A percentile compares a stretch with the other conserved stretches of the same genome.
These are phyloP conservation scores for Gossypium laxum DNA, from an alignment of 441 rosid species.

Conservation along the genomic window DNA sequence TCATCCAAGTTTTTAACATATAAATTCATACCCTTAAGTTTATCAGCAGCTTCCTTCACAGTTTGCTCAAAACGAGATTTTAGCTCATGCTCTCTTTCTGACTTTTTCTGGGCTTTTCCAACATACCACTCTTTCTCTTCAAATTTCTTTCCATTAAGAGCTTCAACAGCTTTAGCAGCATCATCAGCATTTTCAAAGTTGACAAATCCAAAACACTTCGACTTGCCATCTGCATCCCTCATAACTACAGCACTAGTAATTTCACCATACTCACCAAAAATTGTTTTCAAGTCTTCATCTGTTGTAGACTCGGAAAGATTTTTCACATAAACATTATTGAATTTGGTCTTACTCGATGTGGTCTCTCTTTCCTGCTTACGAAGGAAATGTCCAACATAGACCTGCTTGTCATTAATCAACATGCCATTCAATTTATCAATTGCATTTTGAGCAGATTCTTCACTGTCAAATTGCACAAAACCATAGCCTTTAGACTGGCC, in stretches of 20 bases:
- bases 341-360: slow-evolving; percentile 29
- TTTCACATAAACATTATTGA: slow-evolving; percentile 54
- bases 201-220: slow-evolving; percentile 65
- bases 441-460: slow-evolving; percentile 55
- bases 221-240: slow-evolving; percentile 60
- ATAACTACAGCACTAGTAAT: slow-evolving; percentile 57
- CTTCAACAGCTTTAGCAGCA: slow-evolving; percentile 54
- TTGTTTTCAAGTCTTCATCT: slow-evolving; percentile 51
- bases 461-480: slow-evolving; percentile 52
- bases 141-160: slow-evolving; percentile 47
- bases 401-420: slow-evolving; percentile 65
- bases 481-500: slow-evolving; percentile 69
- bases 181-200: slow-evolving; percentile 53
- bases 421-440: slow-evolving; percentile 55
- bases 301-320: slow-evolving; percentile 43
- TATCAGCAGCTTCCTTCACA: slow-evolving; percentile 48
- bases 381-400: slow-evolving; percentile 57
- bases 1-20: slow-evolving; percentile 59
- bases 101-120: slow-evolving; percentile 60
- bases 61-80: slow-evolving; percentile 48
- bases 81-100: slow-evolving; percentile 51
- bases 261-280: slow-evolving; percentile 48
- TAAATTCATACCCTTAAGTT: slow-evolving; percentile 49
- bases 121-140: slow-evolving; percentile 68
- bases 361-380: slow-evolving; percentile 56